Evolutionary conservation across 352 stramenopile species (phyloP).

Genomic region (Globisporangium spinosum): DNA sequence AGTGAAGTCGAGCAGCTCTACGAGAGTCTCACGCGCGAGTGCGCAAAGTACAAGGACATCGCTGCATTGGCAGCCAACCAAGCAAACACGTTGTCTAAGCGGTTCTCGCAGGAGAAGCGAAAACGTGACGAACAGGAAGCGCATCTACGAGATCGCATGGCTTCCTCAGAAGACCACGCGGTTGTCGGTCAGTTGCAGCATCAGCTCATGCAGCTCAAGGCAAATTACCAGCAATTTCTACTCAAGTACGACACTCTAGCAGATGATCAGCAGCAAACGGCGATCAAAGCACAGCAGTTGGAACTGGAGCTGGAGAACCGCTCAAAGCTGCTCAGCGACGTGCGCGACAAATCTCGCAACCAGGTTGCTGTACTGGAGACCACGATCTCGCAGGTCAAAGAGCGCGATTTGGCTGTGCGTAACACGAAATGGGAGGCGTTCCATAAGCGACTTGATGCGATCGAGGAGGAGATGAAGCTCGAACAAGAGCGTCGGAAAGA

Average conservation of each 20-base stretch:
- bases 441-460: slow-evolving; percentile 55
- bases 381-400: slow-evolving; percentile 44
- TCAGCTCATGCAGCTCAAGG: slow-evolving; percentile 87
- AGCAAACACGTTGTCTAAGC: slow-evolving; percentile 47
- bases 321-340: slow-evolving; percentile 28
- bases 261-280: slow-evolving; percentile 46
- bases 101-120: slow-evolving; percentile 34
- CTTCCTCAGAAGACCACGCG: slow-evolving; percentile 84
- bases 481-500: slow-evolving; percentile 53
- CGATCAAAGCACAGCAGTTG: slow-evolving; percentile 55
- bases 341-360: slow-evolving; percentile 33
- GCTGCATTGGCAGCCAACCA: slow-evolving; percentile 60
- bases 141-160: slow-evolving; percentile 66
- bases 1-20: slow-evolving; percentile 76
- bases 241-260: slow-evolving; percentile 57
- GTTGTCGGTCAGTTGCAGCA: slow-evolving; percentile 89
- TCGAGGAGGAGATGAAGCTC: slow-evolving; percentile 58
- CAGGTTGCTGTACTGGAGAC: slow-evolving; percentile 43
- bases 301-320: slow-evolving; percentile 51
- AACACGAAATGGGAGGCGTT: slow-evolving; percentile 73
- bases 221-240: slow-evolving; percentile 79
- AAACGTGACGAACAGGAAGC: slow-evolving; percentile 60
- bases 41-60: slow-evolving; percentile 60
- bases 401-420: slow-evolving; percentile 53
- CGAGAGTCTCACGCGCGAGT: slow-evolving; percentile 56